Conservation (phyloP, 148 eudicot species). For the Vaccinium corymbosum region DNA sequence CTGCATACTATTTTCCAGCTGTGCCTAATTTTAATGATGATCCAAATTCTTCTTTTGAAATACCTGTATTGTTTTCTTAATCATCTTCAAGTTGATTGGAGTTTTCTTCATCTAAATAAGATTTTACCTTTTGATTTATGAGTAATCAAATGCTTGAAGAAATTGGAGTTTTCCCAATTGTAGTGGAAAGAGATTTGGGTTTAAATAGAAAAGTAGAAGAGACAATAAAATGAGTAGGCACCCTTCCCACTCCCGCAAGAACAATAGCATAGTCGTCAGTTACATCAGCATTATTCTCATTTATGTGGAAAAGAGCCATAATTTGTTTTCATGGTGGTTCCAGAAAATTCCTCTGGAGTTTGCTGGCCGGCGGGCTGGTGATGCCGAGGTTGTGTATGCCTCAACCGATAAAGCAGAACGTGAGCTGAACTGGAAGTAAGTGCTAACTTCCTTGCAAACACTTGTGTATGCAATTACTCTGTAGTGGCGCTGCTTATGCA, state of each 20-base stretch:
- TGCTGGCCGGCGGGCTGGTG: conserved; percentile 89
- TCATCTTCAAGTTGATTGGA: neutral
- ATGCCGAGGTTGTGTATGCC: conserved; percentile 86
- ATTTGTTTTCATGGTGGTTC: neutral
- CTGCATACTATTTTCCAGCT: neutral
- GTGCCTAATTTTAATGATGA: neutral
- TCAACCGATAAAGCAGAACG: conserved; percentile 82
- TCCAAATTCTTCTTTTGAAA: neutral
- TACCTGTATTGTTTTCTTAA: neutral
- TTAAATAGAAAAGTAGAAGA: neutral
- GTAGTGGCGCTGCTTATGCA: neutral
- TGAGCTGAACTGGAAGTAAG: conserved; percentile 95
- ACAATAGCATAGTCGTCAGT: neutral
- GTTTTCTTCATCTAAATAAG: neutral
- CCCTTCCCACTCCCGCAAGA: neutral
- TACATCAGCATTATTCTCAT: neutral
- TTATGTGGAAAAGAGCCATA: neutral
- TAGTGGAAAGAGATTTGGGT: neutral
- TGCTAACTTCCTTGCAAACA: neutral
- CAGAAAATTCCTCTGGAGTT: conserved; percentile 80
- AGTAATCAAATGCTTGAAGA: neutral
- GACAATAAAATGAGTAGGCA: neutral
- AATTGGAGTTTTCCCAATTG: conserved; percentile 2
- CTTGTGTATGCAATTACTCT: no score
- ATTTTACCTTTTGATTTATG: neutral